phyloP scores from a whole-genome alignment of 768 basidiomycete species.

The Plicaturopsis crispa region DNA sequence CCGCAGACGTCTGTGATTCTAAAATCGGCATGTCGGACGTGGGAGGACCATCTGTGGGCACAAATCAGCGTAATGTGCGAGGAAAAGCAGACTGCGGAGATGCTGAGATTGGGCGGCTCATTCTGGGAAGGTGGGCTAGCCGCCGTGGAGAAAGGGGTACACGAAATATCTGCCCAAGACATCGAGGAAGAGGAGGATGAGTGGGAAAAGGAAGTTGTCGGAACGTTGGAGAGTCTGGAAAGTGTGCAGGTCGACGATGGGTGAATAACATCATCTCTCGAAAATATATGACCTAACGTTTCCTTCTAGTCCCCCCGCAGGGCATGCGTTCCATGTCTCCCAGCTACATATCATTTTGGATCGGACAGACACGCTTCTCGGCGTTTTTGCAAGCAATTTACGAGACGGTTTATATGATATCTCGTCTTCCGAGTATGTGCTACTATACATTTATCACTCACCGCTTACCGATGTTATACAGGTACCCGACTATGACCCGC shows the following conservation, averaged over 20 bases:
- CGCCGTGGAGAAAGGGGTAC: conserved; percentile 32
- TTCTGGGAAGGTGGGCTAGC: conserved; percentile 73
- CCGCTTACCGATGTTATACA: conserved; percentile 17
- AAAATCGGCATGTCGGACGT: conserved; percentile 72
- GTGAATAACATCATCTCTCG: too few relatives aligned
- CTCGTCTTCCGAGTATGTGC: conserved; percentile 48
- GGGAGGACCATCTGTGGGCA: conserved; percentile 97
- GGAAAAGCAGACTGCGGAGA: conserved; percentile 65
- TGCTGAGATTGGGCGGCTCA: conserved; percentile 55
- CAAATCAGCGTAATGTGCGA: conserved; percentile 77
- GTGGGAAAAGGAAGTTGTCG: conserved; percentile 60
- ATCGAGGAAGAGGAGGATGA: conserved; percentile 40
- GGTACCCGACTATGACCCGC: conserved; percentile 66
- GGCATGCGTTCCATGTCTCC: conserved; percentile 76
- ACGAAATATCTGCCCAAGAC: conserved; percentile 13
- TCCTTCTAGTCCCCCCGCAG: conserved; percentile 51
- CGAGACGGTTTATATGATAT: conserved; percentile 40
- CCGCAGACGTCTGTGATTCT: conserved; percentile 58
- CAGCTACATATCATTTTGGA: conserved; percentile 75
- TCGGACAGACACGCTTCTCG: conserved; percentile 58
- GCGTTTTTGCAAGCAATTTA: conserved; percentile 57
- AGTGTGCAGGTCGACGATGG: conserved; percentile 58
- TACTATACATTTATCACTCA: conserved; percentile 1
- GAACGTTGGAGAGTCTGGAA: conserved; percentile 49
- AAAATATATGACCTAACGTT: too few relatives aligned